Conservation (phyloP, 2,329 filamentous ascomycete species). For the Fusarium scirpi region DNA sequence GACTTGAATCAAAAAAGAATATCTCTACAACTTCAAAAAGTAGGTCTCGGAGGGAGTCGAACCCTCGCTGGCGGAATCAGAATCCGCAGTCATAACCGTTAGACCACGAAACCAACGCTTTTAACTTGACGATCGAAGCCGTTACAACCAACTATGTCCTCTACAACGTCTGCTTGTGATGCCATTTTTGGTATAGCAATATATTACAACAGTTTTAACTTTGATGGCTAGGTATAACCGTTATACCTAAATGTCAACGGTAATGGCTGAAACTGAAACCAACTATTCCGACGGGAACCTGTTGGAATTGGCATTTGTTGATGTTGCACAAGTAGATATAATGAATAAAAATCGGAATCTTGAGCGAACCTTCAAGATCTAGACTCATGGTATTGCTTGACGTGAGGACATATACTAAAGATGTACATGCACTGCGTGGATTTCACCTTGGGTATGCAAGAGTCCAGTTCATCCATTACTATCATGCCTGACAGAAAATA, state of each 20-base stretch:
- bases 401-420: background rate
- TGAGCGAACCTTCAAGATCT: background rate
- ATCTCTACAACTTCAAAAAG: background rate
- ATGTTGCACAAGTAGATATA: background rate
- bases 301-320: background rate
- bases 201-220: background rate
- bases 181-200: background rate
- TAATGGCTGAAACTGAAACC: background rate
- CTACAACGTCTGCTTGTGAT: fast-evolving
- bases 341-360: background rate
- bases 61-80: background rate
- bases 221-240: no score
- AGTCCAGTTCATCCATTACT: background rate
- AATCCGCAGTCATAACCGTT: background rate
- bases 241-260: no score
- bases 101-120: background rate
- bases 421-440: background rate
- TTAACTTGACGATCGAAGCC: background rate
- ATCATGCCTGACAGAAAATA: background rate
- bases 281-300: background rate
- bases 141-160: background rate
- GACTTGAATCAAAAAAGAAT: no score
- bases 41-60: background rate
- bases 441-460: background rate
- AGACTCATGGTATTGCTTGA: background rate